These are phyloP conservation scores for Tetracladium marchalianum DNA, from an alignment of 495 filamentous ascomycete species.

Conservation along the genomic window DNA sequence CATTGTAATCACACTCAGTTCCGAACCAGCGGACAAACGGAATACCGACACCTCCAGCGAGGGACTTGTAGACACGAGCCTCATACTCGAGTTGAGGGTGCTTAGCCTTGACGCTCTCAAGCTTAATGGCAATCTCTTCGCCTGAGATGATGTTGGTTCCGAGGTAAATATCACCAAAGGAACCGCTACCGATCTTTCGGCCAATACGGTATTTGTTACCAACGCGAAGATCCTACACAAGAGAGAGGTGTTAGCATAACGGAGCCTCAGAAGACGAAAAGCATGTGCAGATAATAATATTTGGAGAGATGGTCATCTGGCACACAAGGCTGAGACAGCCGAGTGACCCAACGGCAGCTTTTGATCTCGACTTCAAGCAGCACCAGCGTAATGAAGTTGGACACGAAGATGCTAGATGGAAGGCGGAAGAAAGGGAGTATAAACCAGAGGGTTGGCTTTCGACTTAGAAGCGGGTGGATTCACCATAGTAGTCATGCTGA, in stretches of 20 bases:
- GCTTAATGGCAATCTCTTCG: conserved; percentile 99
- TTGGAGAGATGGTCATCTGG: conserved; percentile 1
- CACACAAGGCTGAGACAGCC: conserved; percentile 14
- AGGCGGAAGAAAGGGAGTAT: conserved; percentile 27
- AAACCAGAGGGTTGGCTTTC: conserved; percentile 27
- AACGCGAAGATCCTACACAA: conserved; percentile 86
- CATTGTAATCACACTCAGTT: conserved; percentile 99
- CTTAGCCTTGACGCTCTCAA: conserved; percentile 99
- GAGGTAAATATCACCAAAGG: conserved; percentile 98
- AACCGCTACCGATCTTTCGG: conserved; percentile 97
- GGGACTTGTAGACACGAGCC: conserved; percentile 98
- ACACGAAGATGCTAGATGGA: conserved; percentile 17
- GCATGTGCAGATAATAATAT: conserved; percentile 1
- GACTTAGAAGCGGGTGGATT: conserved; percentile 24
- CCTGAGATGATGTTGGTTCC: conserved; percentile 99
- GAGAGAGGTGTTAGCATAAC: conserved; percentile 23
- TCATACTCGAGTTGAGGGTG: conserved; percentile 99
- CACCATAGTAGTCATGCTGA: conserved; percentile 45
- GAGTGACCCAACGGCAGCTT: conserved; percentile 4
- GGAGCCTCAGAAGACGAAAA: conserved; percentile 1
- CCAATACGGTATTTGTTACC: conserved; percentile 99
- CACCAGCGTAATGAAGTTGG: conserved; percentile 7
- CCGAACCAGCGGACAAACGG: conserved; percentile 99
- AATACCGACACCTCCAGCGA: conserved; percentile 96
- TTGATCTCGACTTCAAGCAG: conserved; percentile 4